Percentiles rank a stretch among this genome's conserved stretches.
phyloP scores from a whole-genome alignment of 2,329 filamentous ascomycete genomes.

The Aspergillus amoenus region DNA sequence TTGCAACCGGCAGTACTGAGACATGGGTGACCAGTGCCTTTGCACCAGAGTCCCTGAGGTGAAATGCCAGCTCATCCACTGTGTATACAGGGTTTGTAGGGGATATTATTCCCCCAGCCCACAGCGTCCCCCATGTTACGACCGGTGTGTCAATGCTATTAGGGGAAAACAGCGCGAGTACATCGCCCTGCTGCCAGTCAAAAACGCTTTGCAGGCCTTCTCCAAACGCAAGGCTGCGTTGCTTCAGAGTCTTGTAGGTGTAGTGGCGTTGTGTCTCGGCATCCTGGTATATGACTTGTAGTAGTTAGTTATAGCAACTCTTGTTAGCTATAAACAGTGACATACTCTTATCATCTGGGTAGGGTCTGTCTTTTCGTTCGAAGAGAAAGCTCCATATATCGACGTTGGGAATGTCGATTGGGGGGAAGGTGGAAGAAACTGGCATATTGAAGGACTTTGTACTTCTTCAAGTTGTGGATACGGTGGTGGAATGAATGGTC shows the following conservation, averaged over 20 bases:
- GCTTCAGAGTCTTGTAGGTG: conserved; percentile 67
- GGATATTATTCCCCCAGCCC: conserved; percentile 77
- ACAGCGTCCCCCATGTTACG: conserved; percentile 74
- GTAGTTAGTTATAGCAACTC: conserved; percentile 10
- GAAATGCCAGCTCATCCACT: conserved; percentile 76
- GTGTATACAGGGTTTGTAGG: conserved; percentile 89
- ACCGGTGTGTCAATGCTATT: conserved; percentile 82
- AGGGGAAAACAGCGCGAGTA: conserved; percentile 77
- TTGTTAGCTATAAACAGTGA: conserved; percentile 32
- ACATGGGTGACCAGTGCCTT: conserved; percentile 74
- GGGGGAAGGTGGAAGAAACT: conserved; percentile 63
- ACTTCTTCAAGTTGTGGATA: too few species aligned
- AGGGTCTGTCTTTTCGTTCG: conserved; percentile 64
- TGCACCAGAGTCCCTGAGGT: conserved; percentile 75
- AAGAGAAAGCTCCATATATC: conserved; percentile 81
- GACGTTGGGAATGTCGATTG: conserved; percentile 67
- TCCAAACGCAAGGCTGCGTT: conserved; percentile 71
- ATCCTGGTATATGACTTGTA: conserved; percentile 58
- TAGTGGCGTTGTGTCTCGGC: conserved; percentile 67
- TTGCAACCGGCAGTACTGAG: conserved; percentile 62
- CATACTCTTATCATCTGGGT: conserved; percentile 67
- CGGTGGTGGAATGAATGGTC: too few species aligned
- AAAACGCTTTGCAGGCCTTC: conserved; percentile 72
- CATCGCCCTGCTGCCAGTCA: conserved; percentile 80
- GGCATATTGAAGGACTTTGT: conserved; percentile 57